phyloP scores from a whole-genome alignment of 2,329 filamentous ascomycete genomes.

The Colletotrichum sp. region DNA sequence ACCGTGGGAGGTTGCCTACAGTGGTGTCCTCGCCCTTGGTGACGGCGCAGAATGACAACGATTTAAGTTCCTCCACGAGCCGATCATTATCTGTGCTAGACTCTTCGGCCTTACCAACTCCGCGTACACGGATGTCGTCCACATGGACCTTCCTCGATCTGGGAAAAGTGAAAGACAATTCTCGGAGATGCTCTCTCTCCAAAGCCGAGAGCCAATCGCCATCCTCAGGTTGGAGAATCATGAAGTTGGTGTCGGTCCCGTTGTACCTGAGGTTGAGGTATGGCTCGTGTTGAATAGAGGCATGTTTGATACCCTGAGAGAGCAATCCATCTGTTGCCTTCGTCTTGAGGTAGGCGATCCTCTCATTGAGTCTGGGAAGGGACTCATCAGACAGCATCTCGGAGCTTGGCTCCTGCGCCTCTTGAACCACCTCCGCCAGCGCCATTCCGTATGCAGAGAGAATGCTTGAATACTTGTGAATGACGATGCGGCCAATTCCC shows the following conservation, averaged over 20 bases:
- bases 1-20: neutral
- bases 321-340: slow-evolving; percentile 42
- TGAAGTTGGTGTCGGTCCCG: slow-evolving; percentile 46
- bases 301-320: neutral
- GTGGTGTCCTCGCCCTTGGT: neutral
- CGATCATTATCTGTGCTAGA: neutral
- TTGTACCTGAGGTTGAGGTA: slow-evolving; percentile 50
- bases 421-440: slow-evolving; percentile 39
- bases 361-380: slow-evolving; percentile 18
- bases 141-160: slow-evolving; percentile 41
- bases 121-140: slow-evolving; percentile 47
- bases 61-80: neutral
- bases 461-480: slow-evolving; percentile 34
- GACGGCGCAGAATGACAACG: neutral
- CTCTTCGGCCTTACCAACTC: slow-evolving; percentile 26
- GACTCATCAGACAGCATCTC: slow-evolving; percentile 19
- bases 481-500: slow-evolving; percentile 38
- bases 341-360: slow-evolving; percentile 28
- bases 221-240: slow-evolving; percentile 37
- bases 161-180: slow-evolving; percentile 47
- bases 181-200: slow-evolving; percentile 34
- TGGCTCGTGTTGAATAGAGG: slow-evolving; percentile 26
- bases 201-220: slow-evolving; percentile 34
- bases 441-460: slow-evolving; percentile 47
- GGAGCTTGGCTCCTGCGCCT: slow-evolving; percentile 34